Evolutionary conservation across 1,284 basidiomycete genomes (phyloP).

Genomic region (Rugosomyces carneus): DNA sequence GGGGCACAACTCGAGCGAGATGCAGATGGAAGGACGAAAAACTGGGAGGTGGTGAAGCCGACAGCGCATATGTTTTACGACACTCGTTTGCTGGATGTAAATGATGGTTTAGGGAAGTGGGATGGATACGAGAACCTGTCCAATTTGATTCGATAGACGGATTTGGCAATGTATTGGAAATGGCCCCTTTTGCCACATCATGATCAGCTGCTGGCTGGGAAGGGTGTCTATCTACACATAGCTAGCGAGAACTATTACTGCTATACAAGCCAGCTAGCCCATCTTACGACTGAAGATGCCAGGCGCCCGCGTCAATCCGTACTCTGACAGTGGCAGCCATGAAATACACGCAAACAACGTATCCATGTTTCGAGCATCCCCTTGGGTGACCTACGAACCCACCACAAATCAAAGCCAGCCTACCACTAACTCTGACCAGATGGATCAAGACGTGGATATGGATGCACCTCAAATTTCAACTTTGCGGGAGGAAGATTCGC

Average conservation of each 20-base stretch:
- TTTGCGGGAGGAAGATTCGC: conserved; percentile 60
- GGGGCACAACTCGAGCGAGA: conserved; percentile 47
- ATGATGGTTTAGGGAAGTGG: conserved; percentile 55
- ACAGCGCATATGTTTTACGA: conserved; percentile 61
- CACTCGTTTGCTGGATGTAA: conserved; percentile 50
- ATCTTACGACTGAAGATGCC: neutral
- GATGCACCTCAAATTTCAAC: conserved; percentile 76
- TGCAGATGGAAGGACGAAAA: conserved; percentile 37
- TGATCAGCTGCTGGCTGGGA: neutral
- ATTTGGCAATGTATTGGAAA: conserved; percentile 17
- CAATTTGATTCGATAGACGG: neutral
- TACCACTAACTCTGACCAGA: conserved; percentile 23
- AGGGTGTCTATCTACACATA: neutral
- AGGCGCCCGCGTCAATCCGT: conserved; percentile 13
- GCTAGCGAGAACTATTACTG: neutral
- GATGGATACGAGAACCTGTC: conserved; percentile 50
- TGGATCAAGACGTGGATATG: conserved; percentile 60
- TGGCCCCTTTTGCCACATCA: conserved; percentile 4
- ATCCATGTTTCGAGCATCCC: conserved; percentile 40
- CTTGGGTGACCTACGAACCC: conserved; percentile 39
- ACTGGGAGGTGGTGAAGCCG: conserved; percentile 48
- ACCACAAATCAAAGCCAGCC: conserved; percentile 16
- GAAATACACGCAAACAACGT: conserved; percentile 35
- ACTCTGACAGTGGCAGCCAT: conserved; percentile 14
- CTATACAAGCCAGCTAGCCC: neutral